Base-by-base conservation (phyloP, 2,329 filamentous ascomycete species). In the Taxawa tesnikishii region DNA sequence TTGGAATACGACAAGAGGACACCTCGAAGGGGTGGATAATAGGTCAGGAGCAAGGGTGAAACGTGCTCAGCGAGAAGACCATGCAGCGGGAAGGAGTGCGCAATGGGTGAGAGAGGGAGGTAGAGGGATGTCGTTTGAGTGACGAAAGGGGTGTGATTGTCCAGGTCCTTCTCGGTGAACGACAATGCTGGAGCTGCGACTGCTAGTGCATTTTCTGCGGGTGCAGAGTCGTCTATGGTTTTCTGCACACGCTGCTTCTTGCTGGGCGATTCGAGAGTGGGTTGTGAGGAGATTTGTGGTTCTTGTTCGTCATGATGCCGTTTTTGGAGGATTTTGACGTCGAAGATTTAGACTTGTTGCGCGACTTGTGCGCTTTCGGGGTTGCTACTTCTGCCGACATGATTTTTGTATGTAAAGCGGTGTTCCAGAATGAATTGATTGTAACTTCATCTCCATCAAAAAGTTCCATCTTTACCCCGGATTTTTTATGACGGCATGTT, bases 121-220 rank as follows among this genome's bases (percentile, higher is more conserved):
- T 83, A 87, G 45, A 94, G 71, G 2, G 87, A 87, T 26, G 83
- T 72, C 14, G 79, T 84, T 48, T 88, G 79, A 16, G 75, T 72
- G 52, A 76, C 75, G 58, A 93, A 88, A 11, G 87, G 81, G 27
- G 79, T 81, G 31, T 50, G 55, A 36, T 58, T 51, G 30, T 35
- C 17, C 19, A 38, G 14, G 11, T 30, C 14, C 11, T 10, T 15
- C 5, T 28, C 34, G 27, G 32, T 13, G 7, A n/a, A n/a, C n/a
- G n/a, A n/a, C n/a, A n/a, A n/a, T n/a, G n/a, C n/a, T n/a, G 32
- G 16, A 6, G 25, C 14, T 5, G 32, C 15, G 12, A 17, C 15
- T 19, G 18, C 2, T 6, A 4, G 7, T 6, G 4, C 26, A 16
- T 28, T 25, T 27, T 29, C 21, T 14, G 19, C 26, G 28, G 18